Percentiles rank a stretch among this genome's conserved stretches.
phyloP scores from a whole-genome alignment of 2,329 filamentous ascomycete genomes.

The Fusarium virguliforme region DNA sequence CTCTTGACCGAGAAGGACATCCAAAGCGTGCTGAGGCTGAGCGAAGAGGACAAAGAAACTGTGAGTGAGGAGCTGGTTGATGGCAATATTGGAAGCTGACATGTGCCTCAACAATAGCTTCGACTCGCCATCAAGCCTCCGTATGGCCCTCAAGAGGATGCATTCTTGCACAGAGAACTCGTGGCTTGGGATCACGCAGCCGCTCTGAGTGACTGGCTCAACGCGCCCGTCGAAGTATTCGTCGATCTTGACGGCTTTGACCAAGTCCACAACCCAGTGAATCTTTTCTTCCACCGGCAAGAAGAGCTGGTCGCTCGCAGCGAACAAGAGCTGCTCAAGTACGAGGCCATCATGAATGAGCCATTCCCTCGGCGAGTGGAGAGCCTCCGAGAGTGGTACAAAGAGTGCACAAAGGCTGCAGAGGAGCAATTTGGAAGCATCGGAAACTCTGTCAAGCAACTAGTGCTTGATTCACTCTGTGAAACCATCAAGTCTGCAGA shows the following conservation, averaged over 20 bases:
- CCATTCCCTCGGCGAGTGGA: slow-evolving; percentile 21
- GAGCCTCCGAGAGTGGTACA: slow-evolving; percentile 41
- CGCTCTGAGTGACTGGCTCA: slow-evolving; percentile 39
- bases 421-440: slow-evolving; percentile 13
- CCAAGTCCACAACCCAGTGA: slow-evolving; percentile 62
- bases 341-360: slow-evolving; percentile 33
- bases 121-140: slow-evolving; percentile 38
- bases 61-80: slow-evolving; percentile 27
- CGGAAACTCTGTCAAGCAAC: slow-evolving; percentile 16
- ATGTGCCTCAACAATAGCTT: slow-evolving; percentile 21
- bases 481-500: slow-evolving; percentile 34
- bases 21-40: slow-evolving; percentile 24
- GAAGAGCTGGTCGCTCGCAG: slow-evolving; percentile 47
- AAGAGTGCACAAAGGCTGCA: slow-evolving; percentile 26
- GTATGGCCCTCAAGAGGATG: slow-evolving; percentile 38
- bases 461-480: slow-evolving; percentile 33
- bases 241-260: slow-evolving; percentile 58
- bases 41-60: slow-evolving; percentile 27
- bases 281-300: slow-evolving; percentile 63
- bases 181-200: slow-evolving; percentile 45
- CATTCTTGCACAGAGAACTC: slow-evolving; percentile 40
- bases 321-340: slow-evolving; percentile 33
- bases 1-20: slow-evolving; percentile 39
- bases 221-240: slow-evolving; percentile 51
- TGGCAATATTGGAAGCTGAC: slow-evolving; percentile 1